Base-by-base conservation (phyloP, 1,284 basidiomycete genomes). In the Agroathelia rolfsii region DNA sequence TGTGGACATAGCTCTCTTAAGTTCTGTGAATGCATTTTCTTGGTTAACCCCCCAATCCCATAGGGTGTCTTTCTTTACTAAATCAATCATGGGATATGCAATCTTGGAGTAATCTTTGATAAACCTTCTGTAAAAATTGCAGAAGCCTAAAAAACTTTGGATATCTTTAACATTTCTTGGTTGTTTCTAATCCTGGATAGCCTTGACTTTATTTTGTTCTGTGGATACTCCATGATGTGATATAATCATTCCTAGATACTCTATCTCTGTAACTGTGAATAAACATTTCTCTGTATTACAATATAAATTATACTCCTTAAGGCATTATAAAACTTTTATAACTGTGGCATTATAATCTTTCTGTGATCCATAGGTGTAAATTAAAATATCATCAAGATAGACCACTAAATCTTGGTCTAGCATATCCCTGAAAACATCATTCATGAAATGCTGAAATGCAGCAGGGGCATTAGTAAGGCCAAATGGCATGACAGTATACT, bases 191-290 rank as follows among this genome's bases (percentile, higher is more conserved):
- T 37, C 21, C 2, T 24, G 22, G 26, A 62, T 39, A 3, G 47
- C 40, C 11, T 43, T 8, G 2, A 61, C 32, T 40, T 62, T 62
- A 8, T 30, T 35, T 0, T 39, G 37, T 28, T 56, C 48, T 55
- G 61, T 58, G 0, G 12, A 13, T n/a, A 60, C 29, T 0, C 50
- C 47, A 9, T 45, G 30, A 36, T 38, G 11, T 3, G 21, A 29
- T 10, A 62, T 40, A 18, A 56, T 43, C 15, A 56, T 44, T 5
- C 66, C 64, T 0, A 72, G 51, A 44, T 59, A 72, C n/a, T 63
- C 53, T 1, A 58, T 45, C 10, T 46, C 7, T 0, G 25, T 15
- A 6, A 40, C n/a, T 17, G 52, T 43, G 40, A 66, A 66, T 13
- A 47, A 34, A 41, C 62, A 66, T 39, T 66, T 66, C 24, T 53